Base-by-base conservation (phyloP, 805 yeast genomes). In the Wickerhamomyces hampshirensis region DNA sequence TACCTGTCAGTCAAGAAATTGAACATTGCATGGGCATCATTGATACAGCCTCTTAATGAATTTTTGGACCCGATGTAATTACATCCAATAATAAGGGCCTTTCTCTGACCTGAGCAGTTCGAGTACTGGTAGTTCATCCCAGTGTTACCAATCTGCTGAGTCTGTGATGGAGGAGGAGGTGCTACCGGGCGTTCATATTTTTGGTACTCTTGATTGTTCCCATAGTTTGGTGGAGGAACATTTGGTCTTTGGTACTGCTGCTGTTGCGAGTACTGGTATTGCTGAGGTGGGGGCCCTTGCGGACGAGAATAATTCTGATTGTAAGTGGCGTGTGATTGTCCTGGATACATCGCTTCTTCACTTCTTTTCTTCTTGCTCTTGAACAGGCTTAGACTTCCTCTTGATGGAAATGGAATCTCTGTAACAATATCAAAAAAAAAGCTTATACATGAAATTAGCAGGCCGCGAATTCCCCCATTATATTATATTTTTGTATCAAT, bases 81-180 rank as follows among this genome's bases (percentile, higher is more conserved):
- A 60, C 78, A 76, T 3, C 89, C 89, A 33, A 82, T 64, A 39
- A 81, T 49, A 37, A 82, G 58, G 2, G 88, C 89, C 59, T 82
- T 82, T 39, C 73, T 67, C 19, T 66, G 60, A 5, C 88, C 88
- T 3, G 66, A 56, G 59, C 85, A 79, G 43, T 69, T 66, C 6
- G 86, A 79, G 54, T 76, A 75, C 47, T 73, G 51, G 37, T 40
- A 53, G 31, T 43, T 38, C 38, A 42, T 33, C 7, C 50, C 45
- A 6, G 43, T 34, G 35, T 43, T 39, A 6, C 51, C 51, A 43
- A 43, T 35, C 18, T 30, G 33, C 35, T 50, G 56, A 3, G 42
- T 36, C 23, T 33, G 42, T 12, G 46, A 26, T 5, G 51, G 46
- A 15, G 57, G 58, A 10, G 60, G 60, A 2, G 48, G 48, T 10